Base-by-base conservation (phyloP, 2,329 filamentous ascomycete genomes). In the Xenoacremonium recifei region DNA sequence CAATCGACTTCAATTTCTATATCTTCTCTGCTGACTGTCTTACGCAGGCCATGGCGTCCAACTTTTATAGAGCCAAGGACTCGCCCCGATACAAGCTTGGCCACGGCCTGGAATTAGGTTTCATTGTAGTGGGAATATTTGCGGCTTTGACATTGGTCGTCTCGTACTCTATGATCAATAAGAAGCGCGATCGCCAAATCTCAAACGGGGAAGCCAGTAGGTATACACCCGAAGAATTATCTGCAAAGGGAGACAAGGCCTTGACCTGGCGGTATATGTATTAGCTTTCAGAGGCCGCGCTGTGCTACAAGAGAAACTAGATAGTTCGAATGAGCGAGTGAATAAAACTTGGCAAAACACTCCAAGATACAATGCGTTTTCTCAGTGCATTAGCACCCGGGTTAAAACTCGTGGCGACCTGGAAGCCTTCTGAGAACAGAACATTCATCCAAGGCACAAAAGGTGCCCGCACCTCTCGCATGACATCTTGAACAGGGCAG, bases 21-120 rank as follows among this genome's bases (percentile, higher is more conserved):
- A 2, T 6, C 3, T 18, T 4, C 21, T 7, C 1, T 11, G 11
- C 38, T 52, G 17, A 50, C 41, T 6, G 39, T 32, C 15, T 10
- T 2, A 4, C 7, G 3, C n/a, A 71, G 67, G 84, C 82, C 1
- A 85, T 87, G 76, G 80, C 83, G 0, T 83, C 81, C 5, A 88
- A 88, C 54, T 87, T 88, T 53, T 89, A 88, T 53, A 74, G 83
- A 4, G 59, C 66, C 20, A 61, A 59, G 4, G 76, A 79, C 44
- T 55, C 56, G 1, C 76, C 76, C 0, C 64, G 68, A 4, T 80
- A 77, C 38, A 63, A 69, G 4, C 59, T 79, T 1, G 76, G 76
- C 0, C 76, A 79, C 45, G 67, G 57, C 1, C 52, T 79, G 11
- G 74, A 79, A 49, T 54, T 80, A 3, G 72, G 62, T 0, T 79